Evolutionary conservation across 1,284 basidiomycete genomes (phyloP), one percentile per base, ranked within the genome.

Genomic region (Trametes hirsuta): DNA sequence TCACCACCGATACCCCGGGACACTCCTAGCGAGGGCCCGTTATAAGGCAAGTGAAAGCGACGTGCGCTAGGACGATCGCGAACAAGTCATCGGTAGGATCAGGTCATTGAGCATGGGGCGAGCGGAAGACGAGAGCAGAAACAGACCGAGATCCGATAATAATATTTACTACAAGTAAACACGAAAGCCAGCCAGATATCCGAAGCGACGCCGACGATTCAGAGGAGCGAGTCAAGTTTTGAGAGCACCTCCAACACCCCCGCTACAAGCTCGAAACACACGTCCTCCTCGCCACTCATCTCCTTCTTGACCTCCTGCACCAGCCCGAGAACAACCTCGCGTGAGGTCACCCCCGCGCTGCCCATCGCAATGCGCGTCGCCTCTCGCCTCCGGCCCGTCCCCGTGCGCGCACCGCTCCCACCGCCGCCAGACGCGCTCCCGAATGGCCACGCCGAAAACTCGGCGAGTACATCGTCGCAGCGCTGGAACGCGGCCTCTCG

Each of bases 371-470:
- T 84, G 65, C 83, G 76, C 55, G 75, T 61, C 3, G 72, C 77
- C 57, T 82, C 79, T 59, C 80, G 67, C 68, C 78, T 75, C 67
- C 80, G 69, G 24, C 71, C 58, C 36, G 69, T 53, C 30, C 57
- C 69, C 40, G 68, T 67, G 15, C 71, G 51, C 47, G 53, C 66
- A 22, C 68, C 66, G 21, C 72, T 61, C 11, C 72, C 72, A 8
- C 74, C 67, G 41, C 73, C 36, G 36, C 24, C 48, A 36, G 24
- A n/a, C 8, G 48, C 64, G 37, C 76, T 77, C 6, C 94, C 93
- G 71, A 94, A 95, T 4, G 95, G 95, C 94, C 94, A 98, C 30
- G 81, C 82, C 34, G 87, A 84, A 75, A 97, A 97, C 76, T 96
- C 95, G 47, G 87, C 88, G 30, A 98, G 79, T 37, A 97, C 86